These are phyloP conservation scores for Macrotyloma uniflorum DNA, from an alignment of 306 rosid species.

Conservation along the genomic window DNA sequence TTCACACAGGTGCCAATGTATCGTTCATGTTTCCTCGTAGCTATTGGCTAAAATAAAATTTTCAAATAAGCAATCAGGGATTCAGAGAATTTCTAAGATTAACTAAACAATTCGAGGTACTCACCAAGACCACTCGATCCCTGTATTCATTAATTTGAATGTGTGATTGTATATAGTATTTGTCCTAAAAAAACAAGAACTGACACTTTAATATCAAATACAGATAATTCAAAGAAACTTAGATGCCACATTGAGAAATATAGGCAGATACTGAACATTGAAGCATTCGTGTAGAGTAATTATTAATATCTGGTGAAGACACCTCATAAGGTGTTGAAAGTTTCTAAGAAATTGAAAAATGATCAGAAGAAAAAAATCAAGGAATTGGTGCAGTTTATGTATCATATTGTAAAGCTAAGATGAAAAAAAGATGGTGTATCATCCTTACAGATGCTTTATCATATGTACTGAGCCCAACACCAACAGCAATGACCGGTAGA, in stretches of 20 bases:
- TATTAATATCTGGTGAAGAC: constrained; percentile 5
- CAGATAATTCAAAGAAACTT: background rate
- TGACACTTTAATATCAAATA: constrained; percentile 21
- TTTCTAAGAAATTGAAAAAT: constrained; percentile 7
- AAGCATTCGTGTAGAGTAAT: constrained; percentile 18
- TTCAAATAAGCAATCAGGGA: constrained; percentile 29
- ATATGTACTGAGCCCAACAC: constrained; percentile 89
- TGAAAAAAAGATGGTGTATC: constrained; percentile 20
- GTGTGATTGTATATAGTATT: constrained; percentile 90
- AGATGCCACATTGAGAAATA: background rate
- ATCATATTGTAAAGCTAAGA: constrained; percentile 13
- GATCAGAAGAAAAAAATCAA: background rate
- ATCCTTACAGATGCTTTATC: constrained; percentile 95
- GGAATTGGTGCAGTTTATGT: constrained; percentile 13
- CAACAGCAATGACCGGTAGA: constrained; percentile 83
- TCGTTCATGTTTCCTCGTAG: constrained; percentile 71
- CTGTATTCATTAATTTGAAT: constrained; percentile 94
- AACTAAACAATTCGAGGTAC: constrained; percentile 35
- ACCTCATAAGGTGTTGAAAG: background rate
- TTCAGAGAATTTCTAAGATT: background rate
- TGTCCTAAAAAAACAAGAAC: constrained; percentile 57
- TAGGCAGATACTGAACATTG: constrained; percentile 2
- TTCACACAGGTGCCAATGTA: constrained; percentile 83
- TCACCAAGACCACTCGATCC: constrained; percentile 85
- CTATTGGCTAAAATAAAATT: constrained; percentile 65